These are phyloP conservation scores for Fusarium tanahbumbuense DNA, from an alignment of 2,329 filamentous ascomycete genomes.

Conservation along the genomic window DNA sequence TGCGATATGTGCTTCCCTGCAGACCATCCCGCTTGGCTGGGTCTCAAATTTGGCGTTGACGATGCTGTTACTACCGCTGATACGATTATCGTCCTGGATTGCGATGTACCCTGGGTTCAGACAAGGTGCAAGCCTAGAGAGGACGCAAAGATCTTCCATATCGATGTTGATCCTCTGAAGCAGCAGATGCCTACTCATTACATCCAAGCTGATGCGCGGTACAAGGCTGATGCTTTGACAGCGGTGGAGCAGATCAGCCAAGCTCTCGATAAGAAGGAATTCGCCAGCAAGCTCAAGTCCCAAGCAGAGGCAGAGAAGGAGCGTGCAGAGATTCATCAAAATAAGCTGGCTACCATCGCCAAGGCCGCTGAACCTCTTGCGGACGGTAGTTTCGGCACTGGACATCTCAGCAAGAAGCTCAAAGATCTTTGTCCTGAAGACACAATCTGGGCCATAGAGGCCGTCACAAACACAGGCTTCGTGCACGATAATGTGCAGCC, in stretches of 20 bases:
- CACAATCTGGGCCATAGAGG: slow-evolving; percentile 81
- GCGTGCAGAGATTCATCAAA: slow-evolving; percentile 68
- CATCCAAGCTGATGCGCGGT: slow-evolving; percentile 72
- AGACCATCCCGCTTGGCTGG: slow-evolving; percentile 74
- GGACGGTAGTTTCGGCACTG: slow-evolving; percentile 64
- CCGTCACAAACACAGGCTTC: slow-evolving; percentile 76
- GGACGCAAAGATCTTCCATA: slow-evolving; percentile 69
- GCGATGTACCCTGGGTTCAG: slow-evolving; percentile 94
- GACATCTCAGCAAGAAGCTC: slow-evolving; percentile 50
- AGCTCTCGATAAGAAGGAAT: slow-evolving; percentile 63
- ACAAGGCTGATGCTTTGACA: slow-evolving; percentile 72
- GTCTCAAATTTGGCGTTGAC: slow-evolving; percentile 79
- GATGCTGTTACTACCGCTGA: slow-evolving; percentile 81
- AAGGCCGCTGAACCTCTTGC: slow-evolving; percentile 66
- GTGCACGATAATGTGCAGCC: slow-evolving; percentile 79
- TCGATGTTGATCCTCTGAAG: slow-evolving; percentile 75
- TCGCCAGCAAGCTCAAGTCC: slow-evolving; percentile 55
- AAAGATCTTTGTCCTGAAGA: slow-evolving; percentile 53
- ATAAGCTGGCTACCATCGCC: slow-evolving; percentile 70
- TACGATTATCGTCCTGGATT: slow-evolving; percentile 86
- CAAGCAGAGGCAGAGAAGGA: slow-evolving; percentile 50
- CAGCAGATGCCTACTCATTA: slow-evolving; percentile 81
- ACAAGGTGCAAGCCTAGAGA: slow-evolving; percentile 71
- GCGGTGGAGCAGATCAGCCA: slow-evolving; percentile 76
- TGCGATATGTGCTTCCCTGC: slow-evolving; percentile 86